A percentile compares a stretch with the other conserved stretches of the same genome.
Conservation (phyloP, 2,329 filamentous ascomycete species). For the Clonostachys rhizophaga region DNA sequence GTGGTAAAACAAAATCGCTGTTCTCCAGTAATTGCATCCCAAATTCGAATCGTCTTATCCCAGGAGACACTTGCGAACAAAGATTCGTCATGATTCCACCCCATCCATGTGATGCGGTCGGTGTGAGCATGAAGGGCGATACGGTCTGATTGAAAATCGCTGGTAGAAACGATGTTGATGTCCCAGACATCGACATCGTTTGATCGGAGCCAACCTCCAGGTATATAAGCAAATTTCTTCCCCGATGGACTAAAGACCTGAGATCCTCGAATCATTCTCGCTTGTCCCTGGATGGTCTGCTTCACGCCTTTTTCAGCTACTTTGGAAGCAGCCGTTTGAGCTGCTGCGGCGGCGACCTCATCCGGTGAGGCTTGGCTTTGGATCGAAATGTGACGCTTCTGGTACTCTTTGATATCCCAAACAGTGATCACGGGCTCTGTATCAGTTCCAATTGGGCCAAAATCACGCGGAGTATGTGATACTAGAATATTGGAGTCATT, state of each 20-base stretch:
- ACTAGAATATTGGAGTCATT: constrained; percentile 1
- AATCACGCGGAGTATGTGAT: background rate
- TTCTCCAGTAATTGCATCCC: constrained; percentile 2
- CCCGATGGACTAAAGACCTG: background rate
- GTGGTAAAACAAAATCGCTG: background rate
- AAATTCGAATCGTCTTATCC: constrained; percentile 3
- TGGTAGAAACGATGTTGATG: background rate
- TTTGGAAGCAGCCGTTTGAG: constrained; percentile 1
- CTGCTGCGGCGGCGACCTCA: background rate
- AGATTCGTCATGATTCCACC: constrained; percentile 3
- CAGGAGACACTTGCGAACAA: constrained; percentile 2
- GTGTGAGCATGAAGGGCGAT: constrained; percentile 1
- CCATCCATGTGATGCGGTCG: constrained; percentile 2
- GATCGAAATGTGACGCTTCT: background rate
- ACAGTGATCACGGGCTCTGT: background rate
- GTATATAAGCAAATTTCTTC: background rate
- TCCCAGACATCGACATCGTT: background rate
- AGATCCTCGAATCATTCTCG: background rate
- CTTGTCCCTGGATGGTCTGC: no score
- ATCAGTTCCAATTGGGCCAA: background rate
- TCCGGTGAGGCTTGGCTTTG: background rate
- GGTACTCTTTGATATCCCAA: background rate
- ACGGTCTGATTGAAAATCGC: background rate
- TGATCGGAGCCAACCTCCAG: background rate
- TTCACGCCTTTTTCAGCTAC: background rate